Evolutionary conservation across 2,329 filamentous ascomycete genomes (phyloP).

Genomic region (Xylariaceae sp.): DNA sequence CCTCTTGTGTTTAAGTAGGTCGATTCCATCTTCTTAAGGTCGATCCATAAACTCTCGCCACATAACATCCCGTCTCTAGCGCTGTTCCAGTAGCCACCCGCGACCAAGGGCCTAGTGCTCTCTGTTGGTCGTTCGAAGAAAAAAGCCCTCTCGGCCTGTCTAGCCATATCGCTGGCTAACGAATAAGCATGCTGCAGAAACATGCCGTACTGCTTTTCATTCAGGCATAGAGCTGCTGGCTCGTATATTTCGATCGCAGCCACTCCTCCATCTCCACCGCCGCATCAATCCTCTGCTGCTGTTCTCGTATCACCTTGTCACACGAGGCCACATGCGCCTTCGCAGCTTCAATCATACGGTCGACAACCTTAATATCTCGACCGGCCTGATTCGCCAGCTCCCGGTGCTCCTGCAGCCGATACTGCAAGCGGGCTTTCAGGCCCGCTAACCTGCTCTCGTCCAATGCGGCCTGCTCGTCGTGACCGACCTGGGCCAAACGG

Average conservation of each 20-base stretch:
- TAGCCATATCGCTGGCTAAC: neutral
- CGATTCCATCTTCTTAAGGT: conserved; percentile 15
- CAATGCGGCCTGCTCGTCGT: neutral
- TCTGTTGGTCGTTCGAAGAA: conserved; percentile 1
- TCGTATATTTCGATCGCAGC: conserved; percentile 4
- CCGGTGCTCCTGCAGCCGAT: conserved; percentile 8
- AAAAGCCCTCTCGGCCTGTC: neutral
- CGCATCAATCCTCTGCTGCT: neutral
- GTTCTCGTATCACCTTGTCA: neutral
- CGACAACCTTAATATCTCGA: conserved; percentile 2
- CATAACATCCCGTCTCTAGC: neutral
- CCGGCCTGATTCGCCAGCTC: conserved; percentile 1
- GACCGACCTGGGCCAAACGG: too few species aligned
- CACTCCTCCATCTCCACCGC: neutral
- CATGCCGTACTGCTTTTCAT: conserved; percentile 1
- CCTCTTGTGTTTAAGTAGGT: neutral
- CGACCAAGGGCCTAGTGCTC: too few species aligned
- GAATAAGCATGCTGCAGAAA: neutral
- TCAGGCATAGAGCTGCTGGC: neutral
- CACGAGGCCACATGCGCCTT: neutral
- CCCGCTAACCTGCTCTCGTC: neutral
- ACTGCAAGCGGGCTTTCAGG: too few species aligned
- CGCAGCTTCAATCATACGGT: neutral
- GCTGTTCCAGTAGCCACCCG: too few species aligned
- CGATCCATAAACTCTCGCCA: neutral